Conservation (phyloP, 2,329 filamentous ascomycete genomes). For the Fusarium miscanthi region DNA sequence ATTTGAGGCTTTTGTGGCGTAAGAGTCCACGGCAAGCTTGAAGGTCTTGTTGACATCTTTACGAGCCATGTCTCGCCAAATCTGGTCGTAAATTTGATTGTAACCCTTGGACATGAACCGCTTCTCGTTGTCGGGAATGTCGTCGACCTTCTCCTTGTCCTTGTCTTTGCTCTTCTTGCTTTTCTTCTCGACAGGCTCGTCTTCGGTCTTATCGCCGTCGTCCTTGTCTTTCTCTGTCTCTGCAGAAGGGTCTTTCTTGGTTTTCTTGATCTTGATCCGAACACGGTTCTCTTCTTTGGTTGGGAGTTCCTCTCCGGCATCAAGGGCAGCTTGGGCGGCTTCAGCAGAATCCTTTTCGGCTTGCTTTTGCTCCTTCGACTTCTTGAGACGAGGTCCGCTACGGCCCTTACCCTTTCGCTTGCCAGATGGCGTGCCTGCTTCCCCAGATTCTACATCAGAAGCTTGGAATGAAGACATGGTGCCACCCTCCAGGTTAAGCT, state of each 20-base stretch:
- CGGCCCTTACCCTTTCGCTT: slow-evolving; percentile 60
- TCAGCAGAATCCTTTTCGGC: slow-evolving; percentile 86
- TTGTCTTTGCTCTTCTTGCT: slow-evolving; percentile 63
- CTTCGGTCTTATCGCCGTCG: slow-evolving; percentile 58
- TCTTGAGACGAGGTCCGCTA: slow-evolving; percentile 80
- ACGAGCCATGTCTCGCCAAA: slow-evolving; percentile 92
- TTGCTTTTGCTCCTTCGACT: slow-evolving; percentile 88
- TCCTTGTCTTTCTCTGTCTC: slow-evolving; percentile 58
- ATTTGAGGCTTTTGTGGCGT: slow-evolving; percentile 91
- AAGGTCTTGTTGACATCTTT: slow-evolving; percentile 95
- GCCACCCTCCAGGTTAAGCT: slow-evolving; percentile 85
- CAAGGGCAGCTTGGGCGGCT: slow-evolving; percentile 85
- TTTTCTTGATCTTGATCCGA: slow-evolving; percentile 71
- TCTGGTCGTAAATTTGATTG: slow-evolving; percentile 97
- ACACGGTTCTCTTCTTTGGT: slow-evolving; percentile 69
- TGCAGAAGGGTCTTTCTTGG: slow-evolving; percentile 48
- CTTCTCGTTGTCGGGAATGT: slow-evolving; percentile 66
- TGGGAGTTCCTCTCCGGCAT: slow-evolving; percentile 78
- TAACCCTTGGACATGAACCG: slow-evolving; percentile 90
- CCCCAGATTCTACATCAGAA: slow-evolving; percentile 63
- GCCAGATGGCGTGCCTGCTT: slow-evolving; percentile 52
- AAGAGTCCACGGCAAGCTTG: slow-evolving; percentile 86
- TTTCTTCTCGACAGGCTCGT: slow-evolving; percentile 52
- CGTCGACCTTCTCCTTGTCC: slow-evolving; percentile 64
- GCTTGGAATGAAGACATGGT: slow-evolving; percentile 87